Conservation (phyloP, 139 green algal genomes). For the Micractinium sp. region DNA sequence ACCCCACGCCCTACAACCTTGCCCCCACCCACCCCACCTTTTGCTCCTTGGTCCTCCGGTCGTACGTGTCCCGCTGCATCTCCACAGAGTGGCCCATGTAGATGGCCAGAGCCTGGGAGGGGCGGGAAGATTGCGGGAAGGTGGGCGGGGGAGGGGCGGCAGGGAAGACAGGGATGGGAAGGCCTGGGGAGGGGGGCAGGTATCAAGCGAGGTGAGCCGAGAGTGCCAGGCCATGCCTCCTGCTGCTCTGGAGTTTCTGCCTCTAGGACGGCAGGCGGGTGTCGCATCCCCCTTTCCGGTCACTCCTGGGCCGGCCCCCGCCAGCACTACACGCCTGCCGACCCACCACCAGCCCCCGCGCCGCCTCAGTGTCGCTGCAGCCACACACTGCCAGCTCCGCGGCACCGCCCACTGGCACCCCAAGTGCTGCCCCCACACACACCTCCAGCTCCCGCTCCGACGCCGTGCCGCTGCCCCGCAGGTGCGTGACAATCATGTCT, state of each 20-base stretch:
- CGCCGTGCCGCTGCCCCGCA: conserved; percentile 43
- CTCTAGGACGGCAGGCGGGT: no score
- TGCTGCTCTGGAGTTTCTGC: no score
- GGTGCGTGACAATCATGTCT: conserved; percentile 69
- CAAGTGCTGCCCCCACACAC: background rate
- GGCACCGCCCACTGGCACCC: conserved; percentile 45
- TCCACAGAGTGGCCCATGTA: conserved; percentile 79
- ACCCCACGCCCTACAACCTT: no score
- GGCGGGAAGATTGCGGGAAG: no score
- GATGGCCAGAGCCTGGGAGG: conserved; percentile 58
- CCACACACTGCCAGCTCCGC: conserved; percentile 75
- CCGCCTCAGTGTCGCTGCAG: no score
- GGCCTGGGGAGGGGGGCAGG: no score
- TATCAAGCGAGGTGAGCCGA: background rate
- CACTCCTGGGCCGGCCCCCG: no score
- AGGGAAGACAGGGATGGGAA: background rate
- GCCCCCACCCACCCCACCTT: conserved; percentile 24
- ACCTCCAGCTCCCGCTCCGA: conserved; percentile 72
- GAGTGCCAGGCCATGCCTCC: conserved; percentile 33
- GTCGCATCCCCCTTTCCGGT: no score
- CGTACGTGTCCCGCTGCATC: conserved; percentile 73
- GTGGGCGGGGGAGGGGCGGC: background rate
- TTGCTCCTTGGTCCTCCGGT: conserved; percentile 48
- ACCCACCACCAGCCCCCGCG: no score
- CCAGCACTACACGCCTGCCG: no score